A percentile compares a stretch with the other conserved stretches of the same genome.
Conservation (phyloP, 2,329 filamentous ascomycete species). For the Cladosporium velox region DNA sequence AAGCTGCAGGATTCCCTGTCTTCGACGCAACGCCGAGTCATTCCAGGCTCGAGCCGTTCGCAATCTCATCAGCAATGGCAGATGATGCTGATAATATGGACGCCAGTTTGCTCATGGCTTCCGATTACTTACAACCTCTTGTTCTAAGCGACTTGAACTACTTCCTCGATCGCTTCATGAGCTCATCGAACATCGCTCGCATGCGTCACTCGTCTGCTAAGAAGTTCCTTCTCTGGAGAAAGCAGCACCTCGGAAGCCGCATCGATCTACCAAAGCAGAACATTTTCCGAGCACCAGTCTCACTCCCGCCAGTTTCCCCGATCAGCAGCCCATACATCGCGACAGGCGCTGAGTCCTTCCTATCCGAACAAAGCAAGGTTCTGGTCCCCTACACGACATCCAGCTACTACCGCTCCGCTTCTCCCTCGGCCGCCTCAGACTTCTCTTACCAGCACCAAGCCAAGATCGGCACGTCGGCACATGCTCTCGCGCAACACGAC, state of each 20-base stretch:
- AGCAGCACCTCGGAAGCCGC: slow-evolving; percentile 34
- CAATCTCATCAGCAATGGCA: slow-evolving; percentile 72
- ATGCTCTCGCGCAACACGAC: slow-evolving; percentile 56
- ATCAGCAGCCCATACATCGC: slow-evolving; percentile 26
- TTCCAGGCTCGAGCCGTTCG: slow-evolving; percentile 55
- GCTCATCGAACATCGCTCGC: slow-evolving; percentile 74
- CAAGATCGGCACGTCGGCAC: slow-evolving; percentile 31
- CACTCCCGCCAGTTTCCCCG: slow-evolving; percentile 22
- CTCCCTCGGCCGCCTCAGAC: slow-evolving; percentile 30
- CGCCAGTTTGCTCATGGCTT: slow-evolving; percentile 88
- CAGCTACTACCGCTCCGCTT: slow-evolving; percentile 39
- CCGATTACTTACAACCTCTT: slow-evolving; percentile 83
- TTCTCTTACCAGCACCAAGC: slow-evolving; percentile 3
- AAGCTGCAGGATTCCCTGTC: neutral
- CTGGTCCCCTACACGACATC: slow-evolving; percentile 35
- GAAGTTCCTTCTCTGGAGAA: slow-evolving; percentile 75
- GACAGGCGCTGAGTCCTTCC: slow-evolving; percentile 31
- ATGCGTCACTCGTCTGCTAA: slow-evolving; percentile 79
- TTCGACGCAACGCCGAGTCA: slow-evolving; percentile 5
- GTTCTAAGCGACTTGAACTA: slow-evolving; percentile 70
- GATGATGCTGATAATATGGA: slow-evolving; percentile 84
- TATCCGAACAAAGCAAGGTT: slow-evolving; percentile 35
- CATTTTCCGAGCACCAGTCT: slow-evolving; percentile 27
- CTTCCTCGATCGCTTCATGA: slow-evolving; percentile 75
- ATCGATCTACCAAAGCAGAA: slow-evolving; percentile 32